Percentiles rank a stretch among this genome's conserved stretches.
Conservation (phyloP, 805 yeast genomes). For the Scheffersomyces coipomensis region DNA sequence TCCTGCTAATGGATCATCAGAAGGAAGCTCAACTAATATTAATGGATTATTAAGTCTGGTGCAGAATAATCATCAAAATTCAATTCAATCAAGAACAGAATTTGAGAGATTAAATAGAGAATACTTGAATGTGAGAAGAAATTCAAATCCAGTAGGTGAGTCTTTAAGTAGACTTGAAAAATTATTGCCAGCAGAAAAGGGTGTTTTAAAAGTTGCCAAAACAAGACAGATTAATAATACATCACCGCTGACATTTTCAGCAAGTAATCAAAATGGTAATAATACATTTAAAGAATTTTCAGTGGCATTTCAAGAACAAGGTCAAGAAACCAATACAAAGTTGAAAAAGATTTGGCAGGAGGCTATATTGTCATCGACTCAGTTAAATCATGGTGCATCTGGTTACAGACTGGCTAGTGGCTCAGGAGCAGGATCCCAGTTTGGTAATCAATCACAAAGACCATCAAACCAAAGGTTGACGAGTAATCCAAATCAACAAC, state of each 20-base stretch:
- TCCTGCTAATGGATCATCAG: not conserved
- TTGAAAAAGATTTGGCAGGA: constrained; percentile 41
- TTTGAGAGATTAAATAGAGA: constrained; percentile 77
- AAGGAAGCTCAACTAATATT: constrained; percentile 16
- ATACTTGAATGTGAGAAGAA: constrained; percentile 64
- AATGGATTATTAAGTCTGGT: constrained; percentile 26
- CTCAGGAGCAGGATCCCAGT: not conserved
- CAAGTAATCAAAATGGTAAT: constrained; percentile 8
- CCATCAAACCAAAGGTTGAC: constrained; percentile 11
- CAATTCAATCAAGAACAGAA: constrained; percentile 67
- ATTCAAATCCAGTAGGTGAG: constrained; percentile 67
- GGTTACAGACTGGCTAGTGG: not conserved
- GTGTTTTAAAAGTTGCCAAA: constrained; percentile 24
- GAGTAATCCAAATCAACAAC: constrained; percentile 10
- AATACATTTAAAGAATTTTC: constrained; percentile 35
- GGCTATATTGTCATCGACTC: constrained; percentile 26
- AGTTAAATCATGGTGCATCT: constrained; percentile 6
- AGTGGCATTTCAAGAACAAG: constrained; percentile 28
- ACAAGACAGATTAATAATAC: constrained; percentile 9
- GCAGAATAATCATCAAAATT: constrained; percentile 37
- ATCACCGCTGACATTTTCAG: not conserved
- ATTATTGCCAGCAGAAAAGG: constrained; percentile 9
- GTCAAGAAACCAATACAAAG: constrained; percentile 21
- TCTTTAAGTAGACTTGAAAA: constrained; percentile 52
- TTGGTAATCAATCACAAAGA: constrained; percentile 11